phyloP scores from a whole-genome alignment of 2,329 filamentous ascomycete species.

The Botrytis fabae region DNA sequence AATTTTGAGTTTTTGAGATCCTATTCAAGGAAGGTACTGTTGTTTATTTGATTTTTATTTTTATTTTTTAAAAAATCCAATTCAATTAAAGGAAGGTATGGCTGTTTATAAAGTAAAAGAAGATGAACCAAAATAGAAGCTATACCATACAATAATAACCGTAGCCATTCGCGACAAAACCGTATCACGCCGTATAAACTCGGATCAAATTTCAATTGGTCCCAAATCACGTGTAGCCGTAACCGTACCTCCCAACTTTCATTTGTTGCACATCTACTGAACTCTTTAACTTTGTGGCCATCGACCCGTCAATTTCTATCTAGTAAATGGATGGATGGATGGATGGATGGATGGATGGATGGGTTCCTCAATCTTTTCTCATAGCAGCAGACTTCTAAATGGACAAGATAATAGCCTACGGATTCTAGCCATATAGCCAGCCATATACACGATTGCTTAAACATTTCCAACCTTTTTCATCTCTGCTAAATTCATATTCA shows the following conservation, averaged over 20 bases:
- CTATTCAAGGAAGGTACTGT: not conserved
- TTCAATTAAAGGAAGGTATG: not conserved
- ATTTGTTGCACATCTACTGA: not conserved
- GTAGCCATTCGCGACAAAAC: not conserved
- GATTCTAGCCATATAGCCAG: too few relatives aligned
- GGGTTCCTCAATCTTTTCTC: not conserved
- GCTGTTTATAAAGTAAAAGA: not conserved
- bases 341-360: too few relatives aligned
- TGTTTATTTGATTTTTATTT: not conserved
- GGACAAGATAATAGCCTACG: too few relatives aligned
- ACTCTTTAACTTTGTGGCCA: not conserved
- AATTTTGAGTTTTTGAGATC: not conserved
- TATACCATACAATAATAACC: not conserved
- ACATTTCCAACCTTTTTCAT: too few relatives aligned
- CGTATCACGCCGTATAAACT: slow-evolving; percentile 1
- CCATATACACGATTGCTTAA: too few relatives aligned
- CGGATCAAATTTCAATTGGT: not conserved
- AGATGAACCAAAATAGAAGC: not conserved
- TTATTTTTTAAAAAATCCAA: too few relatives aligned
- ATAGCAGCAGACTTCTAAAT: too few relatives aligned
- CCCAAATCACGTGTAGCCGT: not conserved
- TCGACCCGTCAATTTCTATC: not conserved
- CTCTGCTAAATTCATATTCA: too few relatives aligned
- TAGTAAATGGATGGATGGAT: not conserved
- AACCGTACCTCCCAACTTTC: not conserved